Evolutionary conservation across 768 basidiomycete genomes (phyloP).

Genomic region (Galerina marginata): DNA sequence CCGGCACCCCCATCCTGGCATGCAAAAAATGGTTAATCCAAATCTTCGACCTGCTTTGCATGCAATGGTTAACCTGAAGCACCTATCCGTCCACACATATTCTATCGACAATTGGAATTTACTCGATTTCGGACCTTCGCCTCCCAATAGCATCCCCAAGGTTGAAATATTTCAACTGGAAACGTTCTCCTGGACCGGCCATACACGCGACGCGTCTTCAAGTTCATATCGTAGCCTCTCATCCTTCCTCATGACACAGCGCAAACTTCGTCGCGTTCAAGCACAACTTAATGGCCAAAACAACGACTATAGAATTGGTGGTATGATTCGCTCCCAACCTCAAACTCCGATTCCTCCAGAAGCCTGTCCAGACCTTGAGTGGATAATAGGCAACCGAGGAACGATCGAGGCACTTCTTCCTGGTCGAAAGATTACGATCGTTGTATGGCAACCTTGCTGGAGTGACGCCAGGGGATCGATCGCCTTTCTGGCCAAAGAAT

Average conservation of each 20-base stretch:
- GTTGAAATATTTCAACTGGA: background rate
- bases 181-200: slow-evolving; percentile 4
- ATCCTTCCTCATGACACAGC: background rate
- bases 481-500: background rate
- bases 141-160: too few relatives aligned
- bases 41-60: background rate
- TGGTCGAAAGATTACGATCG: slow-evolving; percentile 1
- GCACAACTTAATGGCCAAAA: background rate
- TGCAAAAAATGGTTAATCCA: background rate
- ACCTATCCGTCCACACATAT: background rate
- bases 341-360: background rate
- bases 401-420: slow-evolving; percentile 6
- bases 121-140: background rate
- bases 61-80: slow-evolving; percentile 3
- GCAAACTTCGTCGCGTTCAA: background rate
- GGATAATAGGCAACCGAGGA: slow-evolving; percentile 2
- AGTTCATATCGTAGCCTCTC: background rate
- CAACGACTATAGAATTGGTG: background rate
- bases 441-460: slow-evolving; percentile 3
- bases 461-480: background rate
- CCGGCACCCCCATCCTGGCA: too few relatives aligned
- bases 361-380: slow-evolving; percentile 3
- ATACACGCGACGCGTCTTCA: background rate
- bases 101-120: background rate
- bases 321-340: background rate